A percentile compares a stretch with the other conserved stretches of the same genome.
Evolutionary conservation across 352 stramenopile genomes (phyloP).

Genomic region (Phytophthora ramorum): DNA sequence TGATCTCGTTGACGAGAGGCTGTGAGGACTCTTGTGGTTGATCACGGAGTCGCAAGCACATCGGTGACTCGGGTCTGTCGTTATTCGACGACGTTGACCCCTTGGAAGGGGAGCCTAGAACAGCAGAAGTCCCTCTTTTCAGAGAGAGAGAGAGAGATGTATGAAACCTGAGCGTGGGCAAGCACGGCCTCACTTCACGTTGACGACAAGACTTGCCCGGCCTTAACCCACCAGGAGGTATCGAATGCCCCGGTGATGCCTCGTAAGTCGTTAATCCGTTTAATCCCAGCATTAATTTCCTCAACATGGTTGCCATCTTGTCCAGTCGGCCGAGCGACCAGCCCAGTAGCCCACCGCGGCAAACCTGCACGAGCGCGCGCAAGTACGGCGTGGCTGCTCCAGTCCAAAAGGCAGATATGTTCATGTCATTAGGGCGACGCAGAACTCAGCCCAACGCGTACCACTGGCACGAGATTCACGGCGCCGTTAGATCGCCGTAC

Average conservation of each 20-base stretch:
- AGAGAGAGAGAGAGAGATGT: neutral
- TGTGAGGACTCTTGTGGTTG: too few species aligned
- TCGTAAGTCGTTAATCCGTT: slow-evolving; percentile 6
- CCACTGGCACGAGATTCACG: slow-evolving; percentile 25
- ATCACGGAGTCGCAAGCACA: too few species aligned
- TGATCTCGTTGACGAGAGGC: too few species aligned
- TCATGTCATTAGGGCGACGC: neutral
- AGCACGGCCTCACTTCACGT: neutral
- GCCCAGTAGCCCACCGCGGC: slow-evolving; percentile 3
- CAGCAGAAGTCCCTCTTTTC: too few species aligned
- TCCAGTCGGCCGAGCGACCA: neutral
- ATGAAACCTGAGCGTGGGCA: neutral
- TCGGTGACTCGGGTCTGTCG: too few species aligned
- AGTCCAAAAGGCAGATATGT: neutral
- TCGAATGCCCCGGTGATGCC: neutral
- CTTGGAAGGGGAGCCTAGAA: too few species aligned
- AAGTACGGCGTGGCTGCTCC: neutral
- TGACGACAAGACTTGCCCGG: neutral
- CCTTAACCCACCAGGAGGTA: neutral
- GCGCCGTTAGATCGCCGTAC: neutral
- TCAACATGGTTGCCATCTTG: neutral
- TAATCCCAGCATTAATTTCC: slow-evolving; percentile 6
- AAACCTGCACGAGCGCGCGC: slow-evolving; percentile 1
- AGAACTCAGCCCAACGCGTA: slow-evolving; percentile 10
- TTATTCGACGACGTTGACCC: too few species aligned